Conservation (phyloP, 2,329 filamentous ascomycete species). For the Fonsecaea nubica region DNA sequence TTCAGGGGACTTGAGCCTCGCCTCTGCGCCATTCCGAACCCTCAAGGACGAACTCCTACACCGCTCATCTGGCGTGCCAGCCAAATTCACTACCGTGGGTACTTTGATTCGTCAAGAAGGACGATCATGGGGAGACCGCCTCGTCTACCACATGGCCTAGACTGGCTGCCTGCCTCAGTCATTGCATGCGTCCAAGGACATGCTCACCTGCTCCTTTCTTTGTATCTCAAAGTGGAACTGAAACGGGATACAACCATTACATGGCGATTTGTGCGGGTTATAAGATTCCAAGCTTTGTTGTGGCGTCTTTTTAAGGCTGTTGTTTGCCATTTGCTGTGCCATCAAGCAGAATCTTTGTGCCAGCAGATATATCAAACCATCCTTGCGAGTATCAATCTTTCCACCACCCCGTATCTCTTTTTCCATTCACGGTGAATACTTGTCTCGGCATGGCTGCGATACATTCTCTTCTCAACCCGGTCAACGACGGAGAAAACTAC, state of each 20-base stretch:
- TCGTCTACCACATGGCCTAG: slow-evolving; percentile 26
- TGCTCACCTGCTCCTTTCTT: slow-evolving; percentile 7
- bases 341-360: slow-evolving; percentile 21
- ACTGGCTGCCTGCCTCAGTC: slow-evolving; percentile 31
- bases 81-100: slow-evolving; percentile 18
- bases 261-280: slow-evolving; percentile 4
- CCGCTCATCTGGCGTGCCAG: slow-evolving; percentile 29
- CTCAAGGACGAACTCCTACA: slow-evolving; percentile 29
- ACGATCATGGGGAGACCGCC: slow-evolving; percentile 20
- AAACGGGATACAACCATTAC: slow-evolving; percentile 15
- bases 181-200: slow-evolving; percentile 27
- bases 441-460: slow-evolving; percentile 35
- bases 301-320: slow-evolving; percentile 18
- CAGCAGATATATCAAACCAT: slow-evolving; percentile 14
- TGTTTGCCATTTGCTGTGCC: slow-evolving; percentile 22
- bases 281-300: slow-evolving; percentile 23
- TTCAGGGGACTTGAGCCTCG: slow-evolving; percentile 4
- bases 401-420: not conserved
- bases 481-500: slow-evolving; percentile 23
- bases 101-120: slow-evolving; percentile 29
- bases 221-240: slow-evolving; percentile 10
- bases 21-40: slow-evolving; percentile 26
- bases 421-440: not conserved
- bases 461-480: slow-evolving; percentile 38
- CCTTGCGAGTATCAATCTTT: not conserved